phyloP scores from a whole-genome alignment of 1,284 basidiomycete genomes.

The Uromyces viciae-fabae region DNA sequence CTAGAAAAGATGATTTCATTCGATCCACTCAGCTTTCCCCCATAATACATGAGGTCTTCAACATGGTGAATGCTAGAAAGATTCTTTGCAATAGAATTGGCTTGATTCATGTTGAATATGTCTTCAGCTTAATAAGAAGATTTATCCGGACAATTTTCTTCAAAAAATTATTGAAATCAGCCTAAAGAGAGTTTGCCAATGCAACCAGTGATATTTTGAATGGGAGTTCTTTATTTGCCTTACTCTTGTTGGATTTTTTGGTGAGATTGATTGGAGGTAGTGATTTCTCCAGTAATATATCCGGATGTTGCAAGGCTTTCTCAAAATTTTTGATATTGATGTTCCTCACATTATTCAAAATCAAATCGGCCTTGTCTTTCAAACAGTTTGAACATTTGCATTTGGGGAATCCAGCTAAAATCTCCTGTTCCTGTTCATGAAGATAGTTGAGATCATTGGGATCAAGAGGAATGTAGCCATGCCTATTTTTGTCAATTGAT shows the following conservation, averaged over 20 bases:
- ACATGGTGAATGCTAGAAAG: background rate
- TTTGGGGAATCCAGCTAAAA: background rate
- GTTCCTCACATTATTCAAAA: background rate
- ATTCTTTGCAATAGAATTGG: background rate
- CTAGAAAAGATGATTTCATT: too few species aligned
- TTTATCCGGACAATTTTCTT: too few species aligned
- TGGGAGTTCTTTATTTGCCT: too few species aligned
- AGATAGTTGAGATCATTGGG: background rate
- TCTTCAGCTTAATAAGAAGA: too few species aligned
- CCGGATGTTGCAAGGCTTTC: too few species aligned
- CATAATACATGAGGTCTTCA: too few species aligned
- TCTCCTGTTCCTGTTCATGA: background rate
- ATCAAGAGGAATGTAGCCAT: background rate
- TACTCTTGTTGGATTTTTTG: background rate
- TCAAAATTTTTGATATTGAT: background rate
- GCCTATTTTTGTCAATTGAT: too few species aligned
- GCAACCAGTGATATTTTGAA: too few species aligned
- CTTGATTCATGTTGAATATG: background rate
- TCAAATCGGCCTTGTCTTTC: background rate
- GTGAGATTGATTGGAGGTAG: background rate
- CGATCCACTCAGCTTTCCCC: too few species aligned
- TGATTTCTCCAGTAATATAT: too few species aligned
- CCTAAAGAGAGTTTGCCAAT: too few species aligned
- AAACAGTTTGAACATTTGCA: constrained; percentile 11
- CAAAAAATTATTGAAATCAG: too few species aligned